Conservation (phyloP, 805 yeast species). For the Pichia manshurica region DNA sequence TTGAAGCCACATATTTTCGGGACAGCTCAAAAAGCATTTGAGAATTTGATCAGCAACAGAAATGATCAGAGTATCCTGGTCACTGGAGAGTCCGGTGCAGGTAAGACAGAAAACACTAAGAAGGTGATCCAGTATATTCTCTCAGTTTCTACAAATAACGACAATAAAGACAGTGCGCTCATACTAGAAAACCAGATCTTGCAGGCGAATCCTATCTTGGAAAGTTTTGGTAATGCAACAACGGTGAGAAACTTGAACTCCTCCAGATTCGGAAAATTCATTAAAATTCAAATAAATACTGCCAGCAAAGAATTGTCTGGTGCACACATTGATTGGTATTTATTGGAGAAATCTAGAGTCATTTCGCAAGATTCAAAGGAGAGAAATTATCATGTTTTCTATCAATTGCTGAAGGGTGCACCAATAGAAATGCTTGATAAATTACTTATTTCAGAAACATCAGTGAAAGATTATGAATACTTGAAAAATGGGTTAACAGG, state of each 20-base stretch:
- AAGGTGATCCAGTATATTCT: slow-evolving; percentile 89
- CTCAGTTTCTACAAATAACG: slow-evolving; percentile 46
- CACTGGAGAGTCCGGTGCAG: slow-evolving; percentile 99
- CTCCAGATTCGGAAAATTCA: slow-evolving; percentile 94
- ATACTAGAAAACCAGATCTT: slow-evolving; percentile 78
- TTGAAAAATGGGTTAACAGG: slow-evolving; percentile 46
- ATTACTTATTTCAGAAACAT: slow-evolving; percentile 36
- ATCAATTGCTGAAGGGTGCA: slow-evolving; percentile 74
- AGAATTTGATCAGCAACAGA: slow-evolving; percentile 59
- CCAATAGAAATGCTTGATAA: slow-evolving; percentile 42
- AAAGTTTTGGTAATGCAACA: slow-evolving; percentile 95
- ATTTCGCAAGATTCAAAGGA: slow-evolving; percentile 68
- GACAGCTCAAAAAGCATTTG: slow-evolving; percentile 78
- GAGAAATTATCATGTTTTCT: slow-evolving; percentile 90
- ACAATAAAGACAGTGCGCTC: slow-evolving; percentile 24
- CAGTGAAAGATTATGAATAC: slow-evolving; percentile 47
- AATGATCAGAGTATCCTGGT: slow-evolving; percentile 87
- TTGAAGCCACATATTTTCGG: slow-evolving; percentile 83
- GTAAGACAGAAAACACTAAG: slow-evolving; percentile 96
- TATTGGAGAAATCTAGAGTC: slow-evolving; percentile 90
- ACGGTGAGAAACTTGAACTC: slow-evolving; percentile 92
- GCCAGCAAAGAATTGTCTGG: slow-evolving; percentile 64
- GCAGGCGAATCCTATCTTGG: slow-evolving; percentile 92
- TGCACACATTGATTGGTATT: slow-evolving; percentile 91
- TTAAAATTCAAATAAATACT: slow-evolving; percentile 59